Evolutionary conservation across 1,284 basidiomycete species (phyloP).

Genomic region (Rhodotorula sp.): DNA sequence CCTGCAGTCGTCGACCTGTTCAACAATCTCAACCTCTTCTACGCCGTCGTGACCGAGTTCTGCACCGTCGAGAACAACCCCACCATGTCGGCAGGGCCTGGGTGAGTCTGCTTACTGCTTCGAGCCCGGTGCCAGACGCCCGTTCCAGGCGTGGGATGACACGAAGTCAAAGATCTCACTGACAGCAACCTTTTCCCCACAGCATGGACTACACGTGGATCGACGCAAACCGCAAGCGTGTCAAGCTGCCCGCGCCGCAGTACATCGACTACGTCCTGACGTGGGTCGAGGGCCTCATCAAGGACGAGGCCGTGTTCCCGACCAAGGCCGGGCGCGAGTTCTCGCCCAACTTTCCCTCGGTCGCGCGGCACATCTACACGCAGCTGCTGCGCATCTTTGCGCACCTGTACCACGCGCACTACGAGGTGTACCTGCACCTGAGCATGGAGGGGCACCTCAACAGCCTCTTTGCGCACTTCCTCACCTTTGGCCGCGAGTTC

Average conservation of each 20-base stretch:
- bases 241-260: constrained; percentile 89
- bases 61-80: constrained; percentile 88
- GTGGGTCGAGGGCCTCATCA: constrained; percentile 91
- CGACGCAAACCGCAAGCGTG: constrained; percentile 89
- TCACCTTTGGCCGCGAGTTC: constrained; percentile 81
- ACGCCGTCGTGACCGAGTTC: constrained; percentile 90
- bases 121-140: background rate
- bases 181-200: background rate
- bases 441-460: constrained; percentile 96
- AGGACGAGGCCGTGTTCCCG: constrained; percentile 90
- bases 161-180: background rate
- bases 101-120: constrained; percentile 49
- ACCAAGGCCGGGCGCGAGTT: constrained; percentile 96
- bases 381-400: constrained; percentile 96
- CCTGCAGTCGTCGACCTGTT: constrained; percentile 58
- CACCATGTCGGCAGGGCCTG: constrained; percentile 87
- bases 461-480: constrained; percentile 94
- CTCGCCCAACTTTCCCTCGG: constrained; percentile 81
- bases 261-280: constrained; percentile 99
- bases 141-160: background rate
- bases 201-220: constrained; percentile 98
- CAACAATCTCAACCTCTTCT: constrained; percentile 95
- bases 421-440: constrained; percentile 83
- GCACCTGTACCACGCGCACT: constrained; percentile 96
- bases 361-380: constrained; percentile 93